A percentile compares a stretch with the other conserved stretches of the same genome.
phyloP scores from a whole-genome alignment of 2,329 filamentous ascomycete genomes.

The Fusarium bulbicola region DNA sequence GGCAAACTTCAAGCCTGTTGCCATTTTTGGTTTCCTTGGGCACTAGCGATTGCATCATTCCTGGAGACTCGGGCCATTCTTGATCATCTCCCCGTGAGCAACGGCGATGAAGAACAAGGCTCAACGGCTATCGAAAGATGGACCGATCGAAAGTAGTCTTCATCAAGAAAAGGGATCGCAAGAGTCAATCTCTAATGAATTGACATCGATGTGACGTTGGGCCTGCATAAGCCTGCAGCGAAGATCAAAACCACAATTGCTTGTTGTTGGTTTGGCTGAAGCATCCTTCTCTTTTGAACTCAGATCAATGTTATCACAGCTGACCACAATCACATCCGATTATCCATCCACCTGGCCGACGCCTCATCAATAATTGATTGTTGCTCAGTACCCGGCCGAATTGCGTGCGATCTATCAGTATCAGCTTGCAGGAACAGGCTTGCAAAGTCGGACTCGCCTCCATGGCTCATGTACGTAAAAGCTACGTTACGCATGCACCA shows the following conservation, averaged over 20 bases:
- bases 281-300: background rate
- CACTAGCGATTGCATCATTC: slow-evolving; percentile 12
- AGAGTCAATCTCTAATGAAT: background rate
- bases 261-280: background rate
- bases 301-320: background rate
- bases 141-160: background rate
- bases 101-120: background rate
- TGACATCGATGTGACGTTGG: background rate
- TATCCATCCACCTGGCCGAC: background rate
- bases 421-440: slow-evolving; percentile 1
- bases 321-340: slow-evolving; percentile 2
- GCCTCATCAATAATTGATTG: slow-evolving; percentile 3
- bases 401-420: slow-evolving; percentile 21
- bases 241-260: background rate
- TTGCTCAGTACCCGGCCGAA: background rate
- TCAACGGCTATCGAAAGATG: background rate
- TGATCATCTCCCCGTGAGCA: slow-evolving; percentile 13
- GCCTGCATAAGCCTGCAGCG: background rate
- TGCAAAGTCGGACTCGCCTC: slow-evolving; percentile 4
- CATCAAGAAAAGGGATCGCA: background rate
- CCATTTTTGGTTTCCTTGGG: background rate
- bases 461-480: slow-evolving; percentile 11
- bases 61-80: background rate
- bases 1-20: background rate
- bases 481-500: slow-evolving; percentile 8